phyloP scores from a whole-genome alignment of 345 rosid species.

The Erodium maritimum region DNA sequence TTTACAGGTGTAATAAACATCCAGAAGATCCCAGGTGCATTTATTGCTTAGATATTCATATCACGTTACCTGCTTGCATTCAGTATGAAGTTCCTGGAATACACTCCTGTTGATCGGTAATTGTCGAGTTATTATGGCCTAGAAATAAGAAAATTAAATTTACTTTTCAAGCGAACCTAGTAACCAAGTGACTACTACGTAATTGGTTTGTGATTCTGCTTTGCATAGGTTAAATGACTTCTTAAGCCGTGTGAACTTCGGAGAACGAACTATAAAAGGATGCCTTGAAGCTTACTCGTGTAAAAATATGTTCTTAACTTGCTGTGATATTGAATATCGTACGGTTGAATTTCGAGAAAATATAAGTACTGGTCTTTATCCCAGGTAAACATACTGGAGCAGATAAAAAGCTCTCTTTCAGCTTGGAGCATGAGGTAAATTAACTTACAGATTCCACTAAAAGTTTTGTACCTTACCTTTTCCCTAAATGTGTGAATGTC shows the following conservation, averaged over 20 bases:
- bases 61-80: background rate
- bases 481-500: background rate
- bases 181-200: background rate
- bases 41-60: background rate
- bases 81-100: slow-evolving; percentile 78
- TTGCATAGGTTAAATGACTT: slow-evolving; percentile 56
- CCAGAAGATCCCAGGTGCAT: background rate
- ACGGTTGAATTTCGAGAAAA: too few relatives aligned
- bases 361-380: background rate
- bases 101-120: slow-evolving; percentile 65
- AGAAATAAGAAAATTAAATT: background rate
- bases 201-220: background rate
- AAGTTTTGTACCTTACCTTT: background rate
- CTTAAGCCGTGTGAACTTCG: slow-evolving; percentile 54
- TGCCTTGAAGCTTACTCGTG: slow-evolving; percentile 82
- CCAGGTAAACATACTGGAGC: slow-evolving; percentile 84
- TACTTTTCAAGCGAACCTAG: background rate
- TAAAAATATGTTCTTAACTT: slow-evolving; percentile 19
- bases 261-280: slow-evolving; percentile 71
- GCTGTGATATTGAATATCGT: background rate
- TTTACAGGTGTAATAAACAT: background rate
- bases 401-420: slow-evolving; percentile 73
- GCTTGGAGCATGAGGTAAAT: slow-evolving; percentile 85
- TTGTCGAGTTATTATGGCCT: background rate
- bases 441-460: background rate